Evolutionary conservation across 495 filamentous ascomycete species (phyloP).

Genomic region (Talaromyces thailandensis): DNA sequence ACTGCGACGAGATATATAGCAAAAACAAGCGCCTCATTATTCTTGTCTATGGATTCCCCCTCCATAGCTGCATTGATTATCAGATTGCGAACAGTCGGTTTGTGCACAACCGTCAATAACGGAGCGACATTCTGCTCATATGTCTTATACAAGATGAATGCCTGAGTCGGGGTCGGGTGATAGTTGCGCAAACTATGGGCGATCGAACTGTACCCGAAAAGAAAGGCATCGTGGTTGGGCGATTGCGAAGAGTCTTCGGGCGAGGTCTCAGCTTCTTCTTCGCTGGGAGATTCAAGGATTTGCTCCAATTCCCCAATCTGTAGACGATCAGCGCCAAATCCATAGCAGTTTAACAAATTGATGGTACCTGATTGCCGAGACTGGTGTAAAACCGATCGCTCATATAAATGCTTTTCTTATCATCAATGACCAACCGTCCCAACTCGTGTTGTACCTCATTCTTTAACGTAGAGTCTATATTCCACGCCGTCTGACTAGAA

Average conservation of each 20-base stretch:
- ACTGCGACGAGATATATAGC: constrained; percentile 70
- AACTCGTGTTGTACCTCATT: constrained; percentile 48
- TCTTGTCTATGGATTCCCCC: constrained; percentile 47
- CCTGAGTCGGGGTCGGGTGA: constrained; percentile 50
- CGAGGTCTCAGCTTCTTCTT: constrained; percentile 53
- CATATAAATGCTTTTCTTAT: constrained; percentile 75
- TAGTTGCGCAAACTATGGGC: constrained; percentile 34
- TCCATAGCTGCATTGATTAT: constrained; percentile 36
- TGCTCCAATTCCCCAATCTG: constrained; percentile 66
- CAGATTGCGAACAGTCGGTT: constrained; percentile 45
- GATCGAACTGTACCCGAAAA: constrained; percentile 60
- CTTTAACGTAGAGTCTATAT: constrained; percentile 8
- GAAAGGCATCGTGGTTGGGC: constrained; percentile 54
- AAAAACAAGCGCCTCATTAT: constrained; percentile 65
- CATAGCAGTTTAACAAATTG: background rate
- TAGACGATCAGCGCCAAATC: background rate
- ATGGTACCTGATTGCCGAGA: constrained; percentile 69
- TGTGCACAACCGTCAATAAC: constrained; percentile 59
- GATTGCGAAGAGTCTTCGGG: constrained; percentile 38
- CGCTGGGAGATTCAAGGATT: constrained; percentile 55
- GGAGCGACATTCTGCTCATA: constrained; percentile 67
- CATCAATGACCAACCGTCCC: constrained; percentile 75
- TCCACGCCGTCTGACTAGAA: background rate
- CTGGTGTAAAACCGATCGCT: constrained; percentile 87
- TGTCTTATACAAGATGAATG: constrained; percentile 58